Conservation (phyloP, 306 rosid genomes). For the Castanea sativa region DNA sequence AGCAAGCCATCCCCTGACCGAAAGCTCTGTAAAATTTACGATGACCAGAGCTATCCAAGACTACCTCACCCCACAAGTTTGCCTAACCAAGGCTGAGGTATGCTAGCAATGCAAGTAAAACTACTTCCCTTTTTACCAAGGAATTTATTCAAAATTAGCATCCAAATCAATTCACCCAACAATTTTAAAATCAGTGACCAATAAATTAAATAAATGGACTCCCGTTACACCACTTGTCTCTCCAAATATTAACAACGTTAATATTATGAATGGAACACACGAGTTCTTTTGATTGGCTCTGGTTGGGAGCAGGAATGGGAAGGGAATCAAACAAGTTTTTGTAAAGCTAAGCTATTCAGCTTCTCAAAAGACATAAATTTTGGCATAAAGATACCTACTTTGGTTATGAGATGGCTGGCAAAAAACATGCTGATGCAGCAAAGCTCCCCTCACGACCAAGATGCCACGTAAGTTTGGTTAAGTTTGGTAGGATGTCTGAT, state of each 20-base stretch:
- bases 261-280: not conserved
- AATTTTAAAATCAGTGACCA: not conserved
- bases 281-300: not conserved
- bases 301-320: not conserved
- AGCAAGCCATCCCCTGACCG: not conserved
- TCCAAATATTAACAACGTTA: not conserved
- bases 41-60: not conserved
- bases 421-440: not conserved
- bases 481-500: not conserved
- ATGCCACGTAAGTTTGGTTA: not conserved
- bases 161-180: not conserved
- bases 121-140: not conserved
- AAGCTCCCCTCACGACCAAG: not conserved
- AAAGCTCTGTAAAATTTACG: not conserved
- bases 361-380: not conserved
- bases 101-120: not conserved
- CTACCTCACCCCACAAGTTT: not conserved
- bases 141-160: not conserved
- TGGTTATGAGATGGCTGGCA: not conserved
- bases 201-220: not conserved
- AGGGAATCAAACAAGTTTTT: not conserved
- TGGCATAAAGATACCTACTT: slow-evolving; percentile 18
- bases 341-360: not conserved
- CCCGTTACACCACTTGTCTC: not conserved
- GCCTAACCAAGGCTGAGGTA: not conserved